Evolutionary conservation across 2,329 filamentous ascomycete genomes (phyloP).

Genomic region (Tolypocladium endophyticum): DNA sequence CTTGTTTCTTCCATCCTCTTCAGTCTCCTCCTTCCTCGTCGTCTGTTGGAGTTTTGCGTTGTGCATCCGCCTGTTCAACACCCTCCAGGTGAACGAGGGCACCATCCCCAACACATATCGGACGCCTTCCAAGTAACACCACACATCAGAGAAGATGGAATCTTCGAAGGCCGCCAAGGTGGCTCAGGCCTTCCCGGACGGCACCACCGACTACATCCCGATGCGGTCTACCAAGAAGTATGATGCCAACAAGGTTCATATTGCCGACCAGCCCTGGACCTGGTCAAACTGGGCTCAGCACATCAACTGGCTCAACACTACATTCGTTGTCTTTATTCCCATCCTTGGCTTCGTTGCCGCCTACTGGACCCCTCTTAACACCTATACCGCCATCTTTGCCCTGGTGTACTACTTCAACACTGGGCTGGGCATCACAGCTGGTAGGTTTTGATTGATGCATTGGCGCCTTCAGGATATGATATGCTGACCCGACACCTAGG

Average conservation of each 20-base stretch:
- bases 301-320: conserved; percentile 86
- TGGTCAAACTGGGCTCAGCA: conserved; percentile 82
- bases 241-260: conserved; percentile 66
- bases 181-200: conserved; percentile 36
- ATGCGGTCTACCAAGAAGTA: conserved; percentile 30
- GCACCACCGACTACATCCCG: conserved; percentile 45
- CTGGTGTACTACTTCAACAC: conserved; percentile 77
- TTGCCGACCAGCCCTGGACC: conserved; percentile 73
- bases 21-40: neutral
- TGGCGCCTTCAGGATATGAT: neutral
- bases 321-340: conserved; percentile 70
- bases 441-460: conserved; percentile 28
- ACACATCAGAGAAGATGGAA: conserved; percentile 11
- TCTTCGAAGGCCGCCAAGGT: conserved; percentile 27
- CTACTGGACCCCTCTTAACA: conserved; percentile 66
- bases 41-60: neutral
- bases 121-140: neutral
- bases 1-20: neutral
- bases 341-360: conserved; percentile 61
- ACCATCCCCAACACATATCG: neutral
- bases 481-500: conserved; percentile 7
- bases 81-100: neutral
- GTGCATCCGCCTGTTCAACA: neutral
- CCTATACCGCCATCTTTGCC: conserved; percentile 63
- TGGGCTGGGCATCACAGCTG: conserved; percentile 68